Base-by-base conservation (phyloP, 306 rosid genomes). In the Fragaria iinumae region DNA sequence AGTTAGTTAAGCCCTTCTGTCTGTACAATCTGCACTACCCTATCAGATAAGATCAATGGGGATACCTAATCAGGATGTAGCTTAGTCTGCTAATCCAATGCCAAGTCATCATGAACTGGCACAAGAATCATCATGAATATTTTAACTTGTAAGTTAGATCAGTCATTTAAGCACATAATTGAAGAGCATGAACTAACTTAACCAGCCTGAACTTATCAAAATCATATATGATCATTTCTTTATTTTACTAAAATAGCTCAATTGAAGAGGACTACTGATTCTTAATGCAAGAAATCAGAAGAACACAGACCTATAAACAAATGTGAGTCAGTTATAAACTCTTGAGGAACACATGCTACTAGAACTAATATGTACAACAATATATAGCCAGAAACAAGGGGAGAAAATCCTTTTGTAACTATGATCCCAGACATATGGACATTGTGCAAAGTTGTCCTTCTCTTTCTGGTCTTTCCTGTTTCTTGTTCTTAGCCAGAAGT, bases 401-500 rank as follows among this genome's bases (percentile, higher is more conserved):
- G 2, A 27, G 2, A 14, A 41, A 12, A 55, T 50, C 39, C 72
- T 55, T 49, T 29, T 21, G 34, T 52, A 52, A 65, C 64, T 27
- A 62, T 71, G 71, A 5, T 43, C 16, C 48, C 29, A 47, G 23
- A 63, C 23, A 76, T 2, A 65, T 57, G 44, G n/a, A 63, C 67
- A 50, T 25, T 76, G 72, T 48, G 6, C 36, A 76, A 53, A 59
- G 52, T 53, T 41, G 53, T 38, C 60, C 53, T 21, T 13, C 43
- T 49, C 64, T 72, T 57, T 23, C 53, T 57, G 49, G 53, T 79
- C 60, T 69, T 45, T 62, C 43, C 43, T 11, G 27, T 48, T 74
- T 67, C 49, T 38, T 62, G 45, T 74, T 62, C 78, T 74, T 62
- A 74, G 52, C 78, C 78, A 45, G 59, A 29, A 29, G 21, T 34